These are phyloP conservation scores for Fistulifera solaris DNA, from an alignment of 108 stramenopile species.

Conservation along the genomic window DNA sequence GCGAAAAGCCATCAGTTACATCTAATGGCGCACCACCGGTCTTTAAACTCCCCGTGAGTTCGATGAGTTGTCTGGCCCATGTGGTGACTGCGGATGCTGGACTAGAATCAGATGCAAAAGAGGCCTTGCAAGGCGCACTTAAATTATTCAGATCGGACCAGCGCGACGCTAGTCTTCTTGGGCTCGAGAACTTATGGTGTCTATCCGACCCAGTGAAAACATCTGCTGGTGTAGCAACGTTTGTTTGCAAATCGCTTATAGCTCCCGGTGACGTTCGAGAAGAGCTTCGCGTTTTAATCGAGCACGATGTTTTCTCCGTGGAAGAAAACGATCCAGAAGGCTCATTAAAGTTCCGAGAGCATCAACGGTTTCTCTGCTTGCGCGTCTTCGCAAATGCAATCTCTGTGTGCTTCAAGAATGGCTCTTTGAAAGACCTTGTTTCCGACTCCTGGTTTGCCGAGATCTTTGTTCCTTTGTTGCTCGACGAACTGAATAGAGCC, in stretches of 20 bases:
- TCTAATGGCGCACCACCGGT: constrained; percentile 15
- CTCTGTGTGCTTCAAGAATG: constrained; percentile 25
- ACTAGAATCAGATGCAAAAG: constrained; percentile 22
- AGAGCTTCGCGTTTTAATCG: constrained; percentile 20
- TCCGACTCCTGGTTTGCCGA: constrained; percentile 43
- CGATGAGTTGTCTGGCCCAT: constrained; percentile 43
- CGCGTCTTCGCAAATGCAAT: constrained; percentile 44
- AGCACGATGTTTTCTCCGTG: constrained; percentile 23
- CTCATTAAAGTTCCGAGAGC: neutral
- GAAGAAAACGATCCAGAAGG: constrained; percentile 20
- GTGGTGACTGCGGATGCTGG: constrained; percentile 9
- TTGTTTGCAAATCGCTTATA: constrained; percentile 43
- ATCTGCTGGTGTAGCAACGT: constrained; percentile 24
- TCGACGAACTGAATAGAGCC: constrained; percentile 40
- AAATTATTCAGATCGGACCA: constrained; percentile 36
- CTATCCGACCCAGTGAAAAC: constrained; percentile 55
- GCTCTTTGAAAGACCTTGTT: constrained; percentile 24
- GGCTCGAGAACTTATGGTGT: constrained; percentile 49
- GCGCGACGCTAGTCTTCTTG: constrained; percentile 46
- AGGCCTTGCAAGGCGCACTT: constrained; percentile 26
- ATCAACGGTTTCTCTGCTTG: no score
- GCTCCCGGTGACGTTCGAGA: constrained; percentile 22
- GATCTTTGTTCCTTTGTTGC: constrained; percentile 40
- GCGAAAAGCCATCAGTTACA: constrained; percentile 6
- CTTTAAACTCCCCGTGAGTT: constrained; percentile 16